A percentile compares a stretch with the other conserved stretches of the same genome.
phyloP scores from a whole-genome alignment of 1,284 basidiomycete genomes.

The Agroathelia rolfsii region DNA sequence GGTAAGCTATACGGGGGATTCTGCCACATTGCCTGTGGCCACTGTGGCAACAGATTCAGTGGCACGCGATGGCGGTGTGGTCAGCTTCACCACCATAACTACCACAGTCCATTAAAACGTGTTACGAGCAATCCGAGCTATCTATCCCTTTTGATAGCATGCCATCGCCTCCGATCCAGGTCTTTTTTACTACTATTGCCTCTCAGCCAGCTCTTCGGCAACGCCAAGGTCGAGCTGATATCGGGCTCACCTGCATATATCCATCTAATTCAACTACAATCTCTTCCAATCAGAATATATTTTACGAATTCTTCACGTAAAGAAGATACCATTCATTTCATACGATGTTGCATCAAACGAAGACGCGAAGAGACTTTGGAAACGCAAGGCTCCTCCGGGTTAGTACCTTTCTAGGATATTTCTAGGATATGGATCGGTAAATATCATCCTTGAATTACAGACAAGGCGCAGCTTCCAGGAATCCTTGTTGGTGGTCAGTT shows the following conservation, averaged over 20 bases:
- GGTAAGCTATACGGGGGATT: too few relatives aligned
- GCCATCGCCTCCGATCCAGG: constrained; percentile 67
- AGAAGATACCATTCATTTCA: constrained; percentile 70
- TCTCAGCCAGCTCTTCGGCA: constrained; percentile 66
- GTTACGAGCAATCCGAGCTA: too few relatives aligned
- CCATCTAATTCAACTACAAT: constrained; percentile 1
- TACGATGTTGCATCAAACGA: constrained; percentile 79
- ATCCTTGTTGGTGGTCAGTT: constrained; percentile 66
- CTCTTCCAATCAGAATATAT: constrained; percentile 35
- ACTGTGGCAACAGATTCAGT: too few relatives aligned
- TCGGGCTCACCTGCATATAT: constrained; percentile 3
- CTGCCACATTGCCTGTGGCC: too few relatives aligned
- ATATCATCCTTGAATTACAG: constrained; percentile 25
- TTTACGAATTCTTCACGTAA: constrained; percentile 63
- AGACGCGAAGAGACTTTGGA: constrained; percentile 70
- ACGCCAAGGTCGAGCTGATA: constrained; percentile 44
- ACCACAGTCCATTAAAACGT: too few relatives aligned
- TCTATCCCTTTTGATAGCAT: too few relatives aligned
- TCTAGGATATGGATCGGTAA: neutral
- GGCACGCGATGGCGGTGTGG: too few relatives aligned
- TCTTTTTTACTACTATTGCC: constrained; percentile 79
- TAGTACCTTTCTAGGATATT: constrained; percentile 13
- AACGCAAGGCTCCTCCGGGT: constrained; percentile 64
- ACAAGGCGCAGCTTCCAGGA: constrained; percentile 72
- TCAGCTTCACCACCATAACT: too few relatives aligned